Evolutionary conservation across 1,139 yeast genomes (phyloP).

Genomic region (Geotrichum fermentans): DNA sequence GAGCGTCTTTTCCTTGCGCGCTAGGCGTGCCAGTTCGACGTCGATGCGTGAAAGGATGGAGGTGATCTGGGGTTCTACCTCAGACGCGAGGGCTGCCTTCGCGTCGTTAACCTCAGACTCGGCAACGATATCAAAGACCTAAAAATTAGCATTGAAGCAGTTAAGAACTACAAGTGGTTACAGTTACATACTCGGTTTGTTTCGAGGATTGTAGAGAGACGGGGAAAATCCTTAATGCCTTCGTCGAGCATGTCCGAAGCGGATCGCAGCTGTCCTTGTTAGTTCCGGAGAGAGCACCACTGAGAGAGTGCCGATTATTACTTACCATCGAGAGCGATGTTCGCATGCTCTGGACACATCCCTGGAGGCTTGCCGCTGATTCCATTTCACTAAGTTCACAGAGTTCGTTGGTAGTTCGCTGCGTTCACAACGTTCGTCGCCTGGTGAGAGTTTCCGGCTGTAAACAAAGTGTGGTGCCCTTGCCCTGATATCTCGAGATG

Average conservation of each 20-base stretch:
- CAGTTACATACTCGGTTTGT: slow-evolving; percentile 25
- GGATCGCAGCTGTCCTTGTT: slow-evolving; percentile 19
- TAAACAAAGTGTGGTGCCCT: too few species aligned
- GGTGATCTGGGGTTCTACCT: slow-evolving; percentile 32
- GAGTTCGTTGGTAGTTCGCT: too few species aligned
- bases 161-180: too few species aligned
- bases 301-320: too few species aligned
- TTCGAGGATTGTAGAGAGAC: slow-evolving; percentile 26
- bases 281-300: too few species aligned
- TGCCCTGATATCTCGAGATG: too few species aligned
- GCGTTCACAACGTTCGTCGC: too few species aligned
- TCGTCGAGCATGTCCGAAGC: slow-evolving; percentile 25
- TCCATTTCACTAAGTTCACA: too few species aligned
- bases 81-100: slow-evolving; percentile 27
- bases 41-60: slow-evolving; percentile 27
- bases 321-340: slow-evolving; percentile 14
- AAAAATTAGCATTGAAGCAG: slow-evolving; percentile 2
- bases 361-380: slow-evolving; percentile 11
- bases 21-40: slow-evolving; percentile 29
- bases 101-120: slow-evolving; percentile 30
- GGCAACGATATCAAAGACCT: slow-evolving; percentile 34
- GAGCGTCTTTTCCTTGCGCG: slow-evolving; percentile 28
- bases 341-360: slow-evolving; percentile 16
- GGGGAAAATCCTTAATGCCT: slow-evolving; percentile 27
- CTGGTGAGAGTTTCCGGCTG: too few species aligned